Evolutionary conservation across 441 rosid species (phyloP), one percentile per base, ranked within the genome.

Genomic region (Biscutella laevigata): DNA sequence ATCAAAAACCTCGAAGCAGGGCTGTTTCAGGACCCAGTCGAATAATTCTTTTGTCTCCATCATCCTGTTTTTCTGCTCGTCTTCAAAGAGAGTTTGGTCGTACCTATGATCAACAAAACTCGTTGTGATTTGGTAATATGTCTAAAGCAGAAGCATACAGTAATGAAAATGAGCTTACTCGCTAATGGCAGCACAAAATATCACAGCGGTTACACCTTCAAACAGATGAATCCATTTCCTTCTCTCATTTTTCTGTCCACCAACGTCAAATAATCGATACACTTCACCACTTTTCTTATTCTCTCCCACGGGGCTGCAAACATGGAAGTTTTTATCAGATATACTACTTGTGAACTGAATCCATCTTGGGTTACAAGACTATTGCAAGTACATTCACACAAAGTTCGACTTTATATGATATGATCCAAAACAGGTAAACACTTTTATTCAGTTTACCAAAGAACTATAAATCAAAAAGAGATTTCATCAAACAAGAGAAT

Each of bases 211-310:
- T 51, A 92, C 96, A 44, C 98, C 98, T 76, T 92, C 98, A 70
- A 92, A 92, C 41, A 92, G 80, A 81, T 92, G 98, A 70, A 92
- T 92, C 98, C 98, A 92, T 73, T 92, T 92, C 67, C 98, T 86
- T 59, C 96, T 82, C 77, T 92, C 98, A 19, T 92, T 92, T 82
- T 83, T 83, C 59, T 92, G 98, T 55, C 98, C 98, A 48, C 96
- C 98, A 43, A 92, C 98, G 52, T 92, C 98, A 59, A 82, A 88
- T 48, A 92, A 94, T 72, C 96, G 73, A 72, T 92, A 92, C 20
- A 91, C 98, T 77, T 88, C 95, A 53, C 98, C 98, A 28, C 98
- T 91, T 80, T 76, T 87, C 77, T 91, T 91, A 62, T 75, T 84
- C 69, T 87, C 95, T 21, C 98, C 98, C 43, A 88, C 95, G 7